phyloP scores from a whole-genome alignment of 192 early-diverging fungal genomes.

The Coemansia biformis region DNA sequence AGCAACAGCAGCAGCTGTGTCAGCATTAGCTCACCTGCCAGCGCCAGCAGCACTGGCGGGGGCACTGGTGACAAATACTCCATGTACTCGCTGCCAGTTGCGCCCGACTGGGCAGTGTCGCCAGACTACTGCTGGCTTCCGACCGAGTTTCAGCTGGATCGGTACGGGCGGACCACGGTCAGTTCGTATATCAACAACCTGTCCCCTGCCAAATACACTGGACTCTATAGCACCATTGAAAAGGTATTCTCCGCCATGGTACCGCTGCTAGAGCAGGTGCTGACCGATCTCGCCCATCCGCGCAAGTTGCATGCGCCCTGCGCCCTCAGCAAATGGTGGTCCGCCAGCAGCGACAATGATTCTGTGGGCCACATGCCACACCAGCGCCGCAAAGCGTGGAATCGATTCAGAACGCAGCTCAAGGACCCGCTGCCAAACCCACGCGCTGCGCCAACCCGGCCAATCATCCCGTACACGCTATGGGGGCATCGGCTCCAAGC shows the following conservation, averaged over 20 bases:
- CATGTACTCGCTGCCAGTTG: too few species aligned
- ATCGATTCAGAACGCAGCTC: background rate
- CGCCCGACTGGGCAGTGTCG: background rate
- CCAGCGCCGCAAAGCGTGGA: background rate
- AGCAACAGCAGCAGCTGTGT: too few species aligned
- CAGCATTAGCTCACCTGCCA: too few species aligned
- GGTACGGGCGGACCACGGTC: slow-evolving; percentile 34
- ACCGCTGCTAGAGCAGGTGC: slow-evolving; percentile 56
- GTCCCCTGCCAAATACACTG: slow-evolving; percentile 35
- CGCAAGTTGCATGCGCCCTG: background rate
- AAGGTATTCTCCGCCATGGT: slow-evolving; percentile 45
- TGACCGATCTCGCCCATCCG: slow-evolving; percentile 8
- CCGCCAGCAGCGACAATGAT: background rate
- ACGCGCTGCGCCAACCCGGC: slow-evolving; percentile 15
- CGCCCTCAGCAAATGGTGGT: background rate
- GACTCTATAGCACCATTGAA: slow-evolving; percentile 45
- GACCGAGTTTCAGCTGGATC: slow-evolving; percentile 46
- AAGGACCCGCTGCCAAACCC: slow-evolving; percentile 22
- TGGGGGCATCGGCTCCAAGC: slow-evolving; percentile 44
- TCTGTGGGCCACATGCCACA: background rate
- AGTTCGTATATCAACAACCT: slow-evolving; percentile 66
- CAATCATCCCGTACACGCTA: slow-evolving; percentile 14
- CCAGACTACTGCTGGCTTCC: slow-evolving; percentile 51
- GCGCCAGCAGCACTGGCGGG: too few species aligned
- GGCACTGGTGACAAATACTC: too few species aligned